Evolutionary conservation across 208 protist species (phyloP).

Genomic region (Leishmania turanica): DNA sequence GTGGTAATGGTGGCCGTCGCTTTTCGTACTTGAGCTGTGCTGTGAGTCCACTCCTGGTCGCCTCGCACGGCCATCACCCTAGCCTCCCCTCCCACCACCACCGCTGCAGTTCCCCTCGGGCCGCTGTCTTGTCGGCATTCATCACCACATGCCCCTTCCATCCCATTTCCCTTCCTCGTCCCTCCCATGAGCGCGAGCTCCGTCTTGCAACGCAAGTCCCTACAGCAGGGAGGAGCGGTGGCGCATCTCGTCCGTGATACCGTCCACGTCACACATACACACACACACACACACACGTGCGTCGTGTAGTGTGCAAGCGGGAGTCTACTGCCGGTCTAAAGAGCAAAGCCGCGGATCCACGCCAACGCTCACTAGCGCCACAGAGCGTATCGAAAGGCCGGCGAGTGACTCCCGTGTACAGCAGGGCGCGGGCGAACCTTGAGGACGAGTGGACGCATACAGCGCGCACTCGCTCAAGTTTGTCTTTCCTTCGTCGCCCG

Average conservation of each 20-base stretch:
- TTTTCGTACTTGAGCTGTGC: not conserved
- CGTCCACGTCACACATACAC: not conserved
- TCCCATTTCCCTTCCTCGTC: not conserved
- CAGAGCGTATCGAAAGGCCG: not conserved
- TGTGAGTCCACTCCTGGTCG: not conserved
- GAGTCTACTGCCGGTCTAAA: not conserved
- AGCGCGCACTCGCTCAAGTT: not conserved
- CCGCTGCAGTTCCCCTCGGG: not conserved
- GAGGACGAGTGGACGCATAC: not conserved
- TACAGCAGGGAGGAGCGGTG: not conserved
- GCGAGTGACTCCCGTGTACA: not conserved
- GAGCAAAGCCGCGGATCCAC: not conserved
- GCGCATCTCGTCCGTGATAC: not conserved
- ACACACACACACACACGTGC: not conserved
- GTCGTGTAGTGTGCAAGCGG: not conserved
- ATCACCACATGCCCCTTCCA: not conserved
- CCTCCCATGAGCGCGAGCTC: not conserved
- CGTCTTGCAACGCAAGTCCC: not conserved
- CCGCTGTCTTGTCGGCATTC: not conserved
- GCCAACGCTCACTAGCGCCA: not conserved
- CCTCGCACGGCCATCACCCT: not conserved
- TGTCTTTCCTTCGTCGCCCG: not conserved
- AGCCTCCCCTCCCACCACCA: not conserved
- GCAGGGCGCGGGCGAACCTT: not conserved
- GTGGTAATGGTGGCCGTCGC: no score